These are phyloP conservation scores for Rhodotorula sp. DNA, from an alignment of 1,284 basidiomycete species.

Conservation along the genomic window DNA sequence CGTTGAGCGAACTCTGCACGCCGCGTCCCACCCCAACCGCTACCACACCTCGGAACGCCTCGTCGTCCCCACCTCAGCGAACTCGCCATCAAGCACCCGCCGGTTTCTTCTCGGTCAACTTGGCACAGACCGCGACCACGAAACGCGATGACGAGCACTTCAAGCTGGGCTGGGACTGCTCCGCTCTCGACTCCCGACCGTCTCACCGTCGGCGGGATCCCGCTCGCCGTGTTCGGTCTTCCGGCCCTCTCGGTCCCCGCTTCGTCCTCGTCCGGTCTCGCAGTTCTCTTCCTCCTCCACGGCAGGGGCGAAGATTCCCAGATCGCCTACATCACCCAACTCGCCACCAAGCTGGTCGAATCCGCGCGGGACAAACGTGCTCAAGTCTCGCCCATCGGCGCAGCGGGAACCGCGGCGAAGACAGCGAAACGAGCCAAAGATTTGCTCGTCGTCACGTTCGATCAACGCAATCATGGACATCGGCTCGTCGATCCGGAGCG, in stretches of 20 bases:
- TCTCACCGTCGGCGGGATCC: constrained; percentile 22
- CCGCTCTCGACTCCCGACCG: not conserved
- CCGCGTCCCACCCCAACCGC: too few relatives aligned
- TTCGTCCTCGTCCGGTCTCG: constrained; percentile 1
- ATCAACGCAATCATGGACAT: constrained; percentile 50
- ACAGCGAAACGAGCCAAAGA: constrained; percentile 39
- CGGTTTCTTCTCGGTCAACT: too few relatives aligned
- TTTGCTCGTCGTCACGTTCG: constrained; percentile 48
- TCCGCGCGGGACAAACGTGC: not conserved
- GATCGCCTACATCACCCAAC: not conserved
- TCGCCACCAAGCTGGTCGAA: constrained; percentile 3
- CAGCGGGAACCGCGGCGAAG: not conserved
- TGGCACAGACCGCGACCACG: too few relatives aligned
- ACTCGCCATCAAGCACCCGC: too few relatives aligned
- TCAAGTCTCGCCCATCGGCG: not conserved
- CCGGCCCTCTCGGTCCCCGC: not conserved
- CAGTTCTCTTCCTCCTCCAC: constrained; percentile 36
- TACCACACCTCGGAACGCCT: too few relatives aligned
- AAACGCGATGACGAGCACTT: not conserved
- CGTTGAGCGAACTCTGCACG: too few relatives aligned
- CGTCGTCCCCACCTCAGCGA: too few relatives aligned
- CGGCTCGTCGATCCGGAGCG: constrained; percentile 45
- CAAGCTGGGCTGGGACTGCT: not conserved
- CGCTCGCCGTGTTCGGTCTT: constrained; percentile 27
- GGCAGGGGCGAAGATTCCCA: constrained; percentile 19